Base-by-base conservation (phyloP, 495 filamentous ascomycete species). In the Lophiotrema nucula region DNA sequence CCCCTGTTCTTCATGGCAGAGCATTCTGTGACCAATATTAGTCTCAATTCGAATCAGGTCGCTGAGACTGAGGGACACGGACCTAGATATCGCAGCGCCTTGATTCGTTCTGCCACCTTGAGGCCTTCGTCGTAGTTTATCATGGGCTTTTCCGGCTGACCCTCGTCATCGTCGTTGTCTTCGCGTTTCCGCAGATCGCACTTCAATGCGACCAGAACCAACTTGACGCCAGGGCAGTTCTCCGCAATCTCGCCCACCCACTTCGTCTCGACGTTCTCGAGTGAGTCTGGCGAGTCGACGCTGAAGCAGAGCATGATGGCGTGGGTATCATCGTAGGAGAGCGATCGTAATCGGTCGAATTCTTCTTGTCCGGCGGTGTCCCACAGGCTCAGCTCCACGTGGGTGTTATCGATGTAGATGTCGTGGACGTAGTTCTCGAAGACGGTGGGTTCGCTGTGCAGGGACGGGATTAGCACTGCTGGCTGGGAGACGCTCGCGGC, bases 371-470 rank as follows among this genome's bases (percentile, higher is more conserved):
- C 93, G 25, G 93, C 93, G 0, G 93, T 98, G 75, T 98, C 93
- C 93, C 93, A 98, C 55, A 98, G 80, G 42, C 90, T 96, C 54
- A 98, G 79, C 72, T 98, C 93, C 72, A 98, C 95, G 74, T 97
- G 93, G 47, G 88, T 86, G 72, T 85, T 88, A 70, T 98, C 93
- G 72, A 98, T 93, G 74, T 93, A 98, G 69, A 98, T 95, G 74
- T 98, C 91, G 74, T 98, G 93, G 57, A 98, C 93, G 71, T 98
- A 98, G 75, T 98, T 98, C 74, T 98, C 92, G 77, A 98, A 98
- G 60, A 98, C 93, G 18, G 93, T 98, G 49, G 93, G 93, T 71
- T 98, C 93, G 70, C 83, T 87, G 66, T 18, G 38, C 44, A 47
- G 48, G 35, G 42, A 42, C 27, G 49, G 38, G 51, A 18, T 42